Evolutionary conservation across 129 eudicot genomes (phyloP), one percentile per base, ranked within the genome.

Genomic region (Flaveria linearis): DNA sequence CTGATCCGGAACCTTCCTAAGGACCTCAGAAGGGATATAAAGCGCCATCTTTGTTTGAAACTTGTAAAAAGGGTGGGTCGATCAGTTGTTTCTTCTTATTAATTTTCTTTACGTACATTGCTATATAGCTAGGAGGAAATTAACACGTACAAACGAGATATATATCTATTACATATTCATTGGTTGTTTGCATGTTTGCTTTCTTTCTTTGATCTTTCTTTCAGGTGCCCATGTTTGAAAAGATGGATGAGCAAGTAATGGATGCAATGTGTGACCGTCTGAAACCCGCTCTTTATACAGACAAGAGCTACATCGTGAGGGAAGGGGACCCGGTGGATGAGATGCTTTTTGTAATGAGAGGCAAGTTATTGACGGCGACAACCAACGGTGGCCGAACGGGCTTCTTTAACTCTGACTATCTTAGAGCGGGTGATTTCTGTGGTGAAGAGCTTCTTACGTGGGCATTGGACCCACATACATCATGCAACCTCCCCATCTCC

Each of bases 391-490:
- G 99, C 10, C 67, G 96, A 25, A 91, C 97, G 0, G 99, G 99
- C 18, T 95, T 95, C 75, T 89, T 95, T 56, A 95, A 95, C 80
- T 86, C 97, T 0, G 97, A 86, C 16, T 57, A 81, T 82, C 79
- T 95, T 1, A 85, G 76, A 83, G 89, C 92, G 0, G 99, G 99
- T 20, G 99, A 91, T 70, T 95, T 95, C 75, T 95, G 99, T 82
- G 99, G 99, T 7, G 99, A 95, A 61, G 99, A 95, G 88, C 94
- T 95, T 69, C 96, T 95, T 15, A 89, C 99, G 4, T 95, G 99
- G 99, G 99, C 97, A 16, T 78, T 95, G 23, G 99, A 91, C 70
- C 99, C 99, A 7, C 84, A 89, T 67, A 81, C 96, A 8, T 89
- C 99, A 28, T 46, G 94, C n/a, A 94, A 87, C 83, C 91, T 95